phyloP scores from a whole-genome alignment of 306 rosid genomes.

The Lupinus albus region DNA sequence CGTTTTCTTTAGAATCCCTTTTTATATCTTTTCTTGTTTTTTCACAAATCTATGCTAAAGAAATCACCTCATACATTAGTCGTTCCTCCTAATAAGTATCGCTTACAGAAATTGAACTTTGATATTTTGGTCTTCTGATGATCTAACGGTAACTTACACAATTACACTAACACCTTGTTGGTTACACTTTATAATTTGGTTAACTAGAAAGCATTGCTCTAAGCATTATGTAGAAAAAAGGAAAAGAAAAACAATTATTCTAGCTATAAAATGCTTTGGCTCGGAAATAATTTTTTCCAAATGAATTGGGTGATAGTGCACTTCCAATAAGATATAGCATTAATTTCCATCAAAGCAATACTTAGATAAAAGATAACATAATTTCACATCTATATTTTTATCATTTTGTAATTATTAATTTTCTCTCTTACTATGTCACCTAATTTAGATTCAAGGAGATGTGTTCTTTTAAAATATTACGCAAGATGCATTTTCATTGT shows the following conservation, averaged over 20 bases:
- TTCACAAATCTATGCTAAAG: background rate
- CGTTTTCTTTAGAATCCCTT: background rate
- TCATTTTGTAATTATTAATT: too few species aligned
- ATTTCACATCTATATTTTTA: too few species aligned
- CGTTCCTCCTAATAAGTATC: too few species aligned
- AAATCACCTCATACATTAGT: too few species aligned
- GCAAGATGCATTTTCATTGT: background rate
- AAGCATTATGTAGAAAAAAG: background rate
- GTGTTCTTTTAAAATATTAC: background rate
- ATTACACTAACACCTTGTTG: too few species aligned
- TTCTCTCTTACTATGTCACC: background rate
- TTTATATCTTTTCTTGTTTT: background rate
- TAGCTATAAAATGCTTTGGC: background rate
- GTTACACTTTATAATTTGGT: too few species aligned
- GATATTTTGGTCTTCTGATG: too few species aligned
- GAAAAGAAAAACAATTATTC: background rate
- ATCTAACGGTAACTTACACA: too few species aligned
- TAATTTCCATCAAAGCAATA: constrained; percentile 15
- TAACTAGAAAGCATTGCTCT: background rate
- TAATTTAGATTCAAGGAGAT: background rate
- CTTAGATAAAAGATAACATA: background rate
- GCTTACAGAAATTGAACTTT: too few species aligned
- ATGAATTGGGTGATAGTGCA: too few species aligned
- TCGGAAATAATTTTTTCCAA: too few species aligned
- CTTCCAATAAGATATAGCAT: too few species aligned